Evolutionary conservation across 2,329 filamentous ascomycete species (phyloP).

Genomic region (Sordariomycetes sp.): DNA sequence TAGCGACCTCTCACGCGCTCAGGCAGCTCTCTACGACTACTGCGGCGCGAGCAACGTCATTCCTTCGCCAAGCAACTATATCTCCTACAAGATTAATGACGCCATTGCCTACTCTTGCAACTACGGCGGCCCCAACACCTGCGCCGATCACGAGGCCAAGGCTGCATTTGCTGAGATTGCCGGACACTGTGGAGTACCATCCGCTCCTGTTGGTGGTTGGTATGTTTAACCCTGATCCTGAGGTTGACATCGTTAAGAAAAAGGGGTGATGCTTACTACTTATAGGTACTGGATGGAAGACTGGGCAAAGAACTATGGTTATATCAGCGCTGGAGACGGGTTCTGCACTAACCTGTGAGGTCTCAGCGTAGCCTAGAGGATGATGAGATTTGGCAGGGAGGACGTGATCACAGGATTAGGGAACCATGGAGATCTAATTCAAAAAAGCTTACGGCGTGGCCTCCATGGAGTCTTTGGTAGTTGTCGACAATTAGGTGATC

Average conservation of each 20-base stretch:
- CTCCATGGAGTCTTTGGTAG: too few species aligned
- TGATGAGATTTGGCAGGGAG: too few species aligned
- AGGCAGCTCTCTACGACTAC: not conserved
- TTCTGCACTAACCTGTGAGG: not conserved
- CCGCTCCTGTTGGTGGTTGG: not conserved
- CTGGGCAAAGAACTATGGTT: not conserved
- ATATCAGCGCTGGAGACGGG: not conserved
- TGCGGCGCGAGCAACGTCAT: not conserved
- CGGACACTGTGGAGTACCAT: not conserved
- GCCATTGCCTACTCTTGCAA: not conserved
- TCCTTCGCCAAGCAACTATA: not conserved
- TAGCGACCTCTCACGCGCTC: not conserved
- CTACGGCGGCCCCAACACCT: not conserved
- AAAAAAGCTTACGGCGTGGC: too few species aligned
- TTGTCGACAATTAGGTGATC: too few species aligned
- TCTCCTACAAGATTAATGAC: too few species aligned
- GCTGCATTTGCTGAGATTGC: not conserved
- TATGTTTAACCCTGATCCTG: too few species aligned
- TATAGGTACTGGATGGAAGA: not conserved
- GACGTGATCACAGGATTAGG: too few species aligned
- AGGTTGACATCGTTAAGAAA: too few species aligned
- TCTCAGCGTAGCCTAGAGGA: too few species aligned
- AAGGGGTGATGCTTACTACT: too few species aligned
- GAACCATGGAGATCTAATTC: too few species aligned
- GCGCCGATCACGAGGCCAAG: not conserved